Evolutionary conservation across 352 stramenopile species (phyloP), one percentile per base, ranked within the genome.

Genomic region (Phytophthora idaei): DNA sequence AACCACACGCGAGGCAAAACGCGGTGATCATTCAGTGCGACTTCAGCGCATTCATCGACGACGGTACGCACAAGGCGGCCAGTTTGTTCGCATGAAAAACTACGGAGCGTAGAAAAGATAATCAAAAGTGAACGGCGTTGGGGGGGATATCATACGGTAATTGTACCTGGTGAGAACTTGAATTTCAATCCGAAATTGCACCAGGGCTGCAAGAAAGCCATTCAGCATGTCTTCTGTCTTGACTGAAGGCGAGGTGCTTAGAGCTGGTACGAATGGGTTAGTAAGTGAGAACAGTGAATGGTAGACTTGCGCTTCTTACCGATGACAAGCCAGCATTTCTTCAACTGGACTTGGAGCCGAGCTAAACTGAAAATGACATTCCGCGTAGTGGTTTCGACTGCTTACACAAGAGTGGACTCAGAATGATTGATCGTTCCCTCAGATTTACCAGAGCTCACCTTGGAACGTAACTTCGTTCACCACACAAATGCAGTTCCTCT

Each of bases 1-100:
- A 87, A 93, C 85, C 85, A 93, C 65, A 93, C 73, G 25, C 74
- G 82, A 17, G 85, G 85, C 5, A 93, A 57, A 9, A 80, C 73
- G 14, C 76, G 74, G 37, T 82, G 60, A 0, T 68, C 41, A 2
- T 70, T 73, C 10, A 90, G 27, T 8, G 83, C 83, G 25, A 46
- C 50, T 32, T 89, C 73, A 2, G 83, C 78, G n/a, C 85, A 90
- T 6, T 73, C 45, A 31, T 92, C 77, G 29, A 91, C 61, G 14
- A 91, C 76, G 12, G 36, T 60, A 21, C 83, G 77, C n/a, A 92
- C 72, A 46, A 73, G 67, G 6, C 57, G 57, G 21, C 78, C 70
- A 5, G 69, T 75, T 59, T 85, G 81, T 17, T 76, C 70, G 21
- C 59, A 64, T 4, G 72, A 84, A 50, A 77, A 66, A 32, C 63